phyloP scores from a whole-genome alignment of 208 protist species.

The Lotmaria passim region DNA sequence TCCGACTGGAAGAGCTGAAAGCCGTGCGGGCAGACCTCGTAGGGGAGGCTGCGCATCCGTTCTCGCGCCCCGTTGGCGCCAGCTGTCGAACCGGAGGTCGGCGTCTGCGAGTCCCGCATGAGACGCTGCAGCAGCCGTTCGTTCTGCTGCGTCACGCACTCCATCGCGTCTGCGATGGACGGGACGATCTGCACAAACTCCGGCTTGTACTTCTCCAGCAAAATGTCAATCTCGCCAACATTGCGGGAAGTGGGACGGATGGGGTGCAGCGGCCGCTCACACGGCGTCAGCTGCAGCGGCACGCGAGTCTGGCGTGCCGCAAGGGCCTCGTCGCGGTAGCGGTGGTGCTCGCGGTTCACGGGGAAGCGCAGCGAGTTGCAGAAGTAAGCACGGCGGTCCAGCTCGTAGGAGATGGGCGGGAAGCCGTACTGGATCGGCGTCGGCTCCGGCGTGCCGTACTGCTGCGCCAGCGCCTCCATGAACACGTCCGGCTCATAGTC shows the following conservation, averaged over 20 bases:
- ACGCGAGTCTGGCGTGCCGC: constrained; percentile 41
- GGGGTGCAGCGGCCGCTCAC: constrained; percentile 63
- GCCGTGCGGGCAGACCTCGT: constrained; percentile 32
- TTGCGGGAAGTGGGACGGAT: constrained; percentile 13
- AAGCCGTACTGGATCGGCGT: constrained; percentile 44
- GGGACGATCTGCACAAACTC: constrained; percentile 86
- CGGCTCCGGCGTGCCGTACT: constrained; percentile 50
- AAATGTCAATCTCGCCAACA: constrained; percentile 74
- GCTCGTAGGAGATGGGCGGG: constrained; percentile 34
- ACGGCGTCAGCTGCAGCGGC: constrained; percentile 65
- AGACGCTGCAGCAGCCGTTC: constrained; percentile 33
- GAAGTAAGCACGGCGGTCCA: constrained; percentile 52
- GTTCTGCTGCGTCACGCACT: constrained; percentile 55
- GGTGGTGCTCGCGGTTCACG: constrained; percentile 30
- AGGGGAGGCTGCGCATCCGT: constrained; percentile 27
- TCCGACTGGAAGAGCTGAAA: constrained; percentile 40
- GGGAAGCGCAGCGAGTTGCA: constrained; percentile 50
- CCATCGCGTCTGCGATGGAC: constrained; percentile 68
- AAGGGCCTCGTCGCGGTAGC: constrained; percentile 40
- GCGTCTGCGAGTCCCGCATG: constrained; percentile 15
- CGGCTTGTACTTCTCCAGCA: constrained; percentile 80
- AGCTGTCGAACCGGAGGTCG: neutral
- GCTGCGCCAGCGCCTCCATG: constrained; percentile 48
- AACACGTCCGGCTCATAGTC: constrained; percentile 67
- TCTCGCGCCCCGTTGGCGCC: constrained; percentile 12